These are phyloP conservation scores for Nakazawaea populi DNA, from an alignment of 805 yeast species.

Conservation along the genomic window DNA sequence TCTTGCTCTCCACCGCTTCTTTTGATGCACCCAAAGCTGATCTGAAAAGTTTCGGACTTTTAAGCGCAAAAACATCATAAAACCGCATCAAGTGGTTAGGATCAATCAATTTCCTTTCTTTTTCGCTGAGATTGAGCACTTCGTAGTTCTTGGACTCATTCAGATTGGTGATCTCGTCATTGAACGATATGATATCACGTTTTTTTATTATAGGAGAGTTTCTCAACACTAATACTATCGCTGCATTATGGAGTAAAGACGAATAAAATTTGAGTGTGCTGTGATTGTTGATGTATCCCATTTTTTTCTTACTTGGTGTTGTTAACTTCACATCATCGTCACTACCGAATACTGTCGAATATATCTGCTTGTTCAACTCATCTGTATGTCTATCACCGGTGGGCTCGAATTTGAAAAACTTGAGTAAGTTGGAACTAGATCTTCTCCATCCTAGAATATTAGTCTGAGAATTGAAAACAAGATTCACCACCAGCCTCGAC, in stretches of 20 bases:
- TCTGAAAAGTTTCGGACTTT: background rate
- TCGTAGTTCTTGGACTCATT: background rate
- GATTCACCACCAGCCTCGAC: too few relatives aligned
- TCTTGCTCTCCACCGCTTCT: background rate
- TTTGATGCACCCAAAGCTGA: background rate
- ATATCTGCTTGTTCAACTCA: background rate
- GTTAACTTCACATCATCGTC: background rate
- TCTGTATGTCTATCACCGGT: background rate
- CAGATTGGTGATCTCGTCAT: background rate
- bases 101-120: conserved; percentile 1
- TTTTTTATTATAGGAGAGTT: background rate
- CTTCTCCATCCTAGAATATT: background rate
- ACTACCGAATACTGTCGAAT: background rate
- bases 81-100: conserved; percentile 5
- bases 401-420: background rate
- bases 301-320: background rate
- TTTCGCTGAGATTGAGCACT: background rate
- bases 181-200: background rate
- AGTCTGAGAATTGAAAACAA: too few relatives aligned
- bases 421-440: background rate
- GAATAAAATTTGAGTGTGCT: background rate
- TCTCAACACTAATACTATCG: background rate
- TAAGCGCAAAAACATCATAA: background rate
- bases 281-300: too few relatives aligned
- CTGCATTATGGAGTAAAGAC: background rate